phyloP scores from a whole-genome alignment of 148 eudicot species.

The Talinum fruticosum region DNA sequence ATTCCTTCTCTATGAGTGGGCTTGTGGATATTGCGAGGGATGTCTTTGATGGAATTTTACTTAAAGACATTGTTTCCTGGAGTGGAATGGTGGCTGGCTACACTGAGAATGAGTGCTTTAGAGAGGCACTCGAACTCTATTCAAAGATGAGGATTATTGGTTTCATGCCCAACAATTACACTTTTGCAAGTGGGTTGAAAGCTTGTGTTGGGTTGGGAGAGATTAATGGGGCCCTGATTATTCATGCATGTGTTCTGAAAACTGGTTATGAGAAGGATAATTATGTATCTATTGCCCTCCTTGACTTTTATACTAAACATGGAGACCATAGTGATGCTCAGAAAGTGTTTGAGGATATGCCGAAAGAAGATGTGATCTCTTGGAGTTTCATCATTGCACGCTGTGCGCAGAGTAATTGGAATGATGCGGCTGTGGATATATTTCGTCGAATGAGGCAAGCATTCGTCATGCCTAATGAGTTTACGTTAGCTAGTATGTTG shows the following conservation, averaged over 20 bases:
- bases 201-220: constrained; percentile 67
- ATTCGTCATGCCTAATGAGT: constrained; percentile 61
- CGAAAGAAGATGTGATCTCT: constrained; percentile 57
- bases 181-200: constrained; percentile 68
- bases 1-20: constrained; percentile 64
- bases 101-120: constrained; percentile 54
- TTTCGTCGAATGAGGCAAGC: constrained; percentile 66
- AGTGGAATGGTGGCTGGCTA: constrained; percentile 80
- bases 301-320: constrained; percentile 66
- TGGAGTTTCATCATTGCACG: constrained; percentile 90
- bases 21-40: constrained; percentile 45
- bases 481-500: constrained; percentile 72
- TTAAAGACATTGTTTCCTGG: constrained; percentile 79
- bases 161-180: constrained; percentile 65
- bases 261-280: constrained; percentile 55
- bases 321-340: constrained; percentile 61
- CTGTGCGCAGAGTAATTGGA: constrained; percentile 64
- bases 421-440: constrained; percentile 53
- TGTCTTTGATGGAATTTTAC: constrained; percentile 56
- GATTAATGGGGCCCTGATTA: constrained; percentile 39
- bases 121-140: constrained; percentile 46
- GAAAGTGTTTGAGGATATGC: constrained; percentile 60
- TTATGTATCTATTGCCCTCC: constrained; percentile 61
- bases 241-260: constrained; percentile 63
- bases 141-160: constrained; percentile 58